phyloP scores from a whole-genome alignment of 1,139 yeast species.

The Candida sp. region DNA sequence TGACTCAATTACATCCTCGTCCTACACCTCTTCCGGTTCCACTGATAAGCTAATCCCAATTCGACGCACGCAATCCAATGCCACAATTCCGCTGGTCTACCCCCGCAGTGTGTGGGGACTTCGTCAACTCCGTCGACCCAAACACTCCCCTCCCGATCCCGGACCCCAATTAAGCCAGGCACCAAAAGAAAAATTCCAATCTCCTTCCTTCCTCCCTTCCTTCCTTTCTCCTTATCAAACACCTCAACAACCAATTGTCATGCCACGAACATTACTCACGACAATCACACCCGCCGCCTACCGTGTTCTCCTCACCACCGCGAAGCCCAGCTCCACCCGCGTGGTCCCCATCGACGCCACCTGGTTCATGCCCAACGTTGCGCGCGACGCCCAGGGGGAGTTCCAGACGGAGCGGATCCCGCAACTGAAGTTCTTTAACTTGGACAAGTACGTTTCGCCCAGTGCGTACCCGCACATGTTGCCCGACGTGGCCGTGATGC shows the following conservation, averaged over 20 bases:
- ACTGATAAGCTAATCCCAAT: too few species aligned
- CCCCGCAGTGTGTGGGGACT: too few species aligned
- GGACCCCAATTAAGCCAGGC: too few species aligned
- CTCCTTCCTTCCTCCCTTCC: too few species aligned
- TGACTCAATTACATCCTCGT: too few species aligned
- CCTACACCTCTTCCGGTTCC: too few species aligned
- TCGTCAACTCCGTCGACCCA: too few species aligned
- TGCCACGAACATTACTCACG: conserved; percentile 3
- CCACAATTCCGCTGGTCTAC: too few species aligned
- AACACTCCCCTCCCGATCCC: too few species aligned
- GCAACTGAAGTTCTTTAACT: conserved; percentile 76
- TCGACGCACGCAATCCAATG: too few species aligned
- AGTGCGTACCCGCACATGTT: conserved; percentile 90
- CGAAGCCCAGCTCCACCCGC: conserved; percentile 23
- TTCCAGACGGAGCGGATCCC: conserved; percentile 64
- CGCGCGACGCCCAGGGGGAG: conserved; percentile 62
- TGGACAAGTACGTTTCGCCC: conserved; percentile 62
- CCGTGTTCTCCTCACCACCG: conserved; percentile 9
- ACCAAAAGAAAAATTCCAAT: too few species aligned
- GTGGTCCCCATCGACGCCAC: conserved; percentile 84
- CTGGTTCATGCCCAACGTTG: conserved; percentile 87
- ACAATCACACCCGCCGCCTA: conserved; percentile 6
- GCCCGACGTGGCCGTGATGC: conserved; percentile 64
- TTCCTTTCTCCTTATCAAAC: background rate
- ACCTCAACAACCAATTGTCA: background rate